Conservation (phyloP, 805 yeast species). For the Saccharomycopsis sp. region DNA sequence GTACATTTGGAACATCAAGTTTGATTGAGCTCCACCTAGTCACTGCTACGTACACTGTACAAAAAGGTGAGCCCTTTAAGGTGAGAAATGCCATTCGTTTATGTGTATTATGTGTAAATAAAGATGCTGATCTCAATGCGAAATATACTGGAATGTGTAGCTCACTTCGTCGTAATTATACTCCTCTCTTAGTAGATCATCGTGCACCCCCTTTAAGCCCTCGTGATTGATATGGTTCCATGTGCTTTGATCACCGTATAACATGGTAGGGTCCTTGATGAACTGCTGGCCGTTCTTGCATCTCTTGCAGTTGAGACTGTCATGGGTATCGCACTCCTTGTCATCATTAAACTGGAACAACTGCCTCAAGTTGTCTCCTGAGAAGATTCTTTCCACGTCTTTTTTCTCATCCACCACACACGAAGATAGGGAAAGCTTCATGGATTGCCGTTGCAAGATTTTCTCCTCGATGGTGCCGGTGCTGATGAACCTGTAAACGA, state of each 20-base stretch:
- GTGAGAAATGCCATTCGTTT: too few species aligned
- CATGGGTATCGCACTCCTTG: slow-evolving; percentile 85
- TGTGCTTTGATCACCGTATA: slow-evolving; percentile 94
- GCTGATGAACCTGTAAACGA: slow-evolving; percentile 84
- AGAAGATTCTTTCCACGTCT: slow-evolving; percentile 87
- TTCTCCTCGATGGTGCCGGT: slow-evolving; percentile 96
- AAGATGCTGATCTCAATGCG: slow-evolving; percentile 58
- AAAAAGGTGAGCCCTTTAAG: too few species aligned
- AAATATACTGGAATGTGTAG: slow-evolving; percentile 87
- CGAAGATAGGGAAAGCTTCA: slow-evolving; percentile 85
- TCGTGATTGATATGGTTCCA: slow-evolving; percentile 85
- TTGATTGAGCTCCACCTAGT: too few species aligned
- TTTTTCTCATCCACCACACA: slow-evolving; percentile 96
- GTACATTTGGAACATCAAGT: too few species aligned
- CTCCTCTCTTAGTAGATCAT: slow-evolving; percentile 70
- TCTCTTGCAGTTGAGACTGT: slow-evolving; percentile 79
- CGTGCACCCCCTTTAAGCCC: slow-evolving; percentile 59
- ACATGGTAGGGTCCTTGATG: slow-evolving; percentile 69
- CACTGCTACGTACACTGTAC: too few species aligned
- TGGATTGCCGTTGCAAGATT: slow-evolving; percentile 89
- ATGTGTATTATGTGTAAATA: too few species aligned
- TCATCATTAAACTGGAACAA: slow-evolving; percentile 61
- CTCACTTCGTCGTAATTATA: slow-evolving; percentile 57
- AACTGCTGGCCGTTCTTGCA: slow-evolving; percentile 59
- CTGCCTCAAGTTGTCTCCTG: slow-evolving; percentile 69